phyloP scores from a whole-genome alignment of 1,139 yeast genomes.

The Yamadazyma membranifaciens region DNA sequence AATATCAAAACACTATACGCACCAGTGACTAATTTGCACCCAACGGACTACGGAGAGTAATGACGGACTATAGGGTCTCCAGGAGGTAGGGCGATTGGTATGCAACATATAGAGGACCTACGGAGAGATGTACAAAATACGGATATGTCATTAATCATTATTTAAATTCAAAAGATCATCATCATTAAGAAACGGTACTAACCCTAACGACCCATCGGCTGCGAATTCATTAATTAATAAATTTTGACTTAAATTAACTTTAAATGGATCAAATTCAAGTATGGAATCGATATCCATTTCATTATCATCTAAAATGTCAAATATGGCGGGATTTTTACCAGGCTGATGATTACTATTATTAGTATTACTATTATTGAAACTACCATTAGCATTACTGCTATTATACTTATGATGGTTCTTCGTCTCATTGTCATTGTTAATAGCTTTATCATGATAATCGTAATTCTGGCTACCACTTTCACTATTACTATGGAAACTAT shows the following conservation, averaged over 20 bases:
- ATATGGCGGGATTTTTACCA: background rate
- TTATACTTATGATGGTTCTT: background rate
- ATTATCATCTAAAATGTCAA: slow-evolving; percentile 15
- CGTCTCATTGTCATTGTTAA: background rate
- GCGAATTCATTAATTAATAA: slow-evolving; percentile 53
- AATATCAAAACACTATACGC: too few relatives aligned
- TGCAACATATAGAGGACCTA: too few relatives aligned
- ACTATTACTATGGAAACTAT: background rate
- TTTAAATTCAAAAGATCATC: background rate
- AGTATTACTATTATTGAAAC: background rate
- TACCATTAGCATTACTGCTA: background rate
- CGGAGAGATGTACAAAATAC: too few relatives aligned
- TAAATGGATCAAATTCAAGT: slow-evolving; percentile 43
- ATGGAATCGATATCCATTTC: slow-evolving; percentile 24
- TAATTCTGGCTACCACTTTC: background rate
- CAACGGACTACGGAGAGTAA: too few relatives aligned
- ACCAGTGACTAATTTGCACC: too few relatives aligned
- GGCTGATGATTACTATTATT: background rate
- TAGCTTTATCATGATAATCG: background rate
- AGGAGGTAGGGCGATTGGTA: too few relatives aligned
- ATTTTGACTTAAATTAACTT: slow-evolving; percentile 34
- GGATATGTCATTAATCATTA: too few relatives aligned
- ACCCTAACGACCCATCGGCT: slow-evolving; percentile 67
- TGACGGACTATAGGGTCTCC: too few relatives aligned
- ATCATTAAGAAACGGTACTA: slow-evolving; percentile 53